Conservation (phyloP, 257 asterid genomes). For the Cynanchum wilfordii region DNA sequence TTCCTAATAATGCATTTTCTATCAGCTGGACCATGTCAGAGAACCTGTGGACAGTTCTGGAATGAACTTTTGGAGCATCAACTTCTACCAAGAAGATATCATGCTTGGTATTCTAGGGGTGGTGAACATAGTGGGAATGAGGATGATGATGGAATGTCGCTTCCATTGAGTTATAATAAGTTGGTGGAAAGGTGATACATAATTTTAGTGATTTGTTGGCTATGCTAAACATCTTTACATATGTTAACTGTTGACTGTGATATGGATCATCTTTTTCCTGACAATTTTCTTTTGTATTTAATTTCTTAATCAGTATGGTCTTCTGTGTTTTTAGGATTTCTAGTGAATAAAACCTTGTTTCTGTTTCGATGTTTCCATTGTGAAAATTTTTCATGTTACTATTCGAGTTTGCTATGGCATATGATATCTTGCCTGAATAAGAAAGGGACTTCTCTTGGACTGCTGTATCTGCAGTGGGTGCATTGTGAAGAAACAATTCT, state of each 20-base stretch:
- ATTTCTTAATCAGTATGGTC: not conserved
- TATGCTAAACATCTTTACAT: not conserved
- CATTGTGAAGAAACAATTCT: not conserved
- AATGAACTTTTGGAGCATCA: slow-evolving; percentile 96
- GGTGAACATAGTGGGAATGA: slow-evolving; percentile 71
- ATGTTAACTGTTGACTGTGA: not conserved
- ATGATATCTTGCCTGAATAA: not conserved
- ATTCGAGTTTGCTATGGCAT: not conserved
- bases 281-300: not conserved
- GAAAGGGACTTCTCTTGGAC: not conserved
- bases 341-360: not conserved
- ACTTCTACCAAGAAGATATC: slow-evolving; percentile 95
- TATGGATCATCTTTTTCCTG: not conserved
- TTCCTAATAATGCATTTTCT: slow-evolving; percentile 95
- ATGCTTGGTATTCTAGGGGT: slow-evolving; percentile 91
- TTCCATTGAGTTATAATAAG: slow-evolving; percentile 71
- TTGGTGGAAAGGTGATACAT: slow-evolving; percentile 71
- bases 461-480: not conserved
- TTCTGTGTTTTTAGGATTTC: not conserved
- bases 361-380: not conserved
- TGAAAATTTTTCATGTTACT: not conserved
- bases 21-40: slow-evolving; percentile 94
- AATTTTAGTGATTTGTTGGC: not conserved
- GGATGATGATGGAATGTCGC: slow-evolving; percentile 85
- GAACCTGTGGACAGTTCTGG: slow-evolving; percentile 90